These are phyloP conservation scores for Crepidotus variabilis DNA, from an alignment of 768 basidiomycete species.

Conservation along the genomic window DNA sequence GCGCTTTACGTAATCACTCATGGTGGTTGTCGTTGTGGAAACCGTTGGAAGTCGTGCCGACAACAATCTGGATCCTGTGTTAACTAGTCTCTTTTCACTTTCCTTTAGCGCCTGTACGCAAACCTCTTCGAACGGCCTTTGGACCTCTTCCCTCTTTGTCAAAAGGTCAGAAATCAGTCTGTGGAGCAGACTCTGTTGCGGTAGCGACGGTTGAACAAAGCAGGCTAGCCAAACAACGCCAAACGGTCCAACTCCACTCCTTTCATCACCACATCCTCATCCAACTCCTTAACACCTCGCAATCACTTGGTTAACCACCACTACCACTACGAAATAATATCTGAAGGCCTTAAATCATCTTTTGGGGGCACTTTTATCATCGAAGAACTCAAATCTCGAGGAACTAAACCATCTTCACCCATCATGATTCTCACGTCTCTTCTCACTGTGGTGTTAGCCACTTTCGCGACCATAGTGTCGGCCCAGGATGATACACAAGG, in stretches of 20 bases:
- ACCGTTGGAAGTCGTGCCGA: background rate
- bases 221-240: slow-evolving; percentile 23
- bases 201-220: slow-evolving; percentile 12
- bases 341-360: background rate
- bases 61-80: background rate
- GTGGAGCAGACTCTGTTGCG: background rate
- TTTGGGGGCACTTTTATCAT: slow-evolving; percentile 1
- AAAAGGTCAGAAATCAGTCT: slow-evolving; percentile 17
- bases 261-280: slow-evolving; percentile 18
- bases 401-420: slow-evolving; percentile 10
- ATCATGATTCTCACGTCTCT: slow-evolving; percentile 39
- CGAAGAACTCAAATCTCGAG: slow-evolving; percentile 10
- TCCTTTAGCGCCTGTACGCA: slow-evolving; percentile 1
- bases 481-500: slow-evolving; percentile 27
- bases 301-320: slow-evolving; percentile 8
- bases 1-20: background rate
- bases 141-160: background rate
- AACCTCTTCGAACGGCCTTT: no score
- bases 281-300: slow-evolving; percentile 20
- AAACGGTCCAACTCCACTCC: slow-evolving; percentile 26
- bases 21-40: background rate
- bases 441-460: slow-evolving; percentile 35
- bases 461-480: slow-evolving; percentile 27
- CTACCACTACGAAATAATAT: slow-evolving; percentile 2
- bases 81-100: slow-evolving; percentile 1